Evolutionary conservation across 257 asterid species (phyloP), one percentile per base, ranked within the genome.

Genomic region (Rauvolfia tetraphylla): DNA sequence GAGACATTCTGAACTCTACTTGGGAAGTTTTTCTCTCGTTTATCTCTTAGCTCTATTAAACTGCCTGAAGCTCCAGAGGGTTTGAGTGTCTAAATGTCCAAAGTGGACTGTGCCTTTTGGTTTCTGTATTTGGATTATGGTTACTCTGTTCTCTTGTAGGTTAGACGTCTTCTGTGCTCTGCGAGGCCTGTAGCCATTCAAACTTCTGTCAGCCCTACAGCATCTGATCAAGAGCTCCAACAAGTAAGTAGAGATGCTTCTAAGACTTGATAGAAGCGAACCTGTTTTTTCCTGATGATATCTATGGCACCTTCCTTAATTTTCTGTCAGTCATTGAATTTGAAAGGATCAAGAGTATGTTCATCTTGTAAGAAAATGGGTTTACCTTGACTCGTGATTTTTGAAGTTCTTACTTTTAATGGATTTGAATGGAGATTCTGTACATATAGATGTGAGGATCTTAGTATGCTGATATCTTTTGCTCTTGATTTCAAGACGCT

Each of bases 191-290:
- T 92, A 65, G 89, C 87, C 57, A 88, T 95, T 83, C 99, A 92
- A 79, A 95, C 99, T 59, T 92, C 97, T 59, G 96, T 83, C 74
- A 92, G 89, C 77, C 98, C 96, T 42, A 91, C 97, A 29, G 97
- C 97, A 42, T 90, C 97, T 31, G 99, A 95, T 86, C 99, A 95
- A 83, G 99, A 95, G 79, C 85, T 90, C 81, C 99, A 95, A 81
- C 99, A 95, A 98, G 99, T 95, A 88, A 81, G 29, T 68, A 34
- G 42, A 17, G 49, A 56, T 41, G 75, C 33, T 72, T 57, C 71
- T 34, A 3, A 44, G 67, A 22, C 69, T 68, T 70, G 22, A 54
- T 42, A 10, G 27, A 51, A 25, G 18, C 38, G 5, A 22, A 13
- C 73, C 20, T 15, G 29, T 78, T 3, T n/a, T 65, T 22, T 36